phyloP scores from a whole-genome alignment of 1,284 basidiomycete genomes.

The Naganishia sp. region DNA sequence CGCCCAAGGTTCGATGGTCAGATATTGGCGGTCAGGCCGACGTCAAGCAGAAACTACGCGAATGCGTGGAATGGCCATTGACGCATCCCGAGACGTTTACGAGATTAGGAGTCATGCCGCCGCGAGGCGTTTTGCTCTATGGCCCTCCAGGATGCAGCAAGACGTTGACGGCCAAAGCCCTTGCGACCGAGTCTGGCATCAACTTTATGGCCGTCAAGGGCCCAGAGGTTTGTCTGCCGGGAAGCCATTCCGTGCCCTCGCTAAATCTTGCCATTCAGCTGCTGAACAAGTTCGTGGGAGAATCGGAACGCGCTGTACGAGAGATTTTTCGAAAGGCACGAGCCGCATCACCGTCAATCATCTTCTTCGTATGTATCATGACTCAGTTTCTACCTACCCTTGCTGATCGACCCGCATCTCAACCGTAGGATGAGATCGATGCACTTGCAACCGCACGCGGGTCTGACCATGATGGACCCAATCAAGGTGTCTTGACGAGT shows the following conservation, averaged over 20 bases:
- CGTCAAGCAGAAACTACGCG: constrained; percentile 78
- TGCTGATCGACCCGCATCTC: constrained; percentile 14
- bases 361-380: constrained; percentile 78
- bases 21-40: constrained; percentile 85
- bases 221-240: constrained; percentile 68
- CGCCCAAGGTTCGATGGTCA: constrained; percentile 75
- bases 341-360: constrained; percentile 87
- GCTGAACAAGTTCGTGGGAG: constrained; percentile 95
- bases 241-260: not conserved
- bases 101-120: constrained; percentile 82
- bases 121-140: constrained; percentile 87
- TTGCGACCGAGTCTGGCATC: constrained; percentile 90
- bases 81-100: constrained; percentile 80
- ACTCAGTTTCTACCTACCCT: not conserved
- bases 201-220: constrained; percentile 99
- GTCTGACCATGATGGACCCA: constrained; percentile 65
- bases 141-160: constrained; percentile 98
- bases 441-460: constrained; percentile 78
- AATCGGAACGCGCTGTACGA: constrained; percentile 90
- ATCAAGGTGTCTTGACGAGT: constrained; percentile 88
- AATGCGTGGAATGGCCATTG: constrained; percentile 94
- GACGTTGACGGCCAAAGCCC: constrained; percentile 89
- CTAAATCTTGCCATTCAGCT: constrained; percentile 59
- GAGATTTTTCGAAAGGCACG: constrained; percentile 95
- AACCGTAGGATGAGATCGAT: constrained; percentile 87